Evolutionary conservation across 2,329 filamentous ascomycete species (phyloP), one percentile per base, ranked within the genome.

Genomic region (Rosellinia necatrix): DNA sequence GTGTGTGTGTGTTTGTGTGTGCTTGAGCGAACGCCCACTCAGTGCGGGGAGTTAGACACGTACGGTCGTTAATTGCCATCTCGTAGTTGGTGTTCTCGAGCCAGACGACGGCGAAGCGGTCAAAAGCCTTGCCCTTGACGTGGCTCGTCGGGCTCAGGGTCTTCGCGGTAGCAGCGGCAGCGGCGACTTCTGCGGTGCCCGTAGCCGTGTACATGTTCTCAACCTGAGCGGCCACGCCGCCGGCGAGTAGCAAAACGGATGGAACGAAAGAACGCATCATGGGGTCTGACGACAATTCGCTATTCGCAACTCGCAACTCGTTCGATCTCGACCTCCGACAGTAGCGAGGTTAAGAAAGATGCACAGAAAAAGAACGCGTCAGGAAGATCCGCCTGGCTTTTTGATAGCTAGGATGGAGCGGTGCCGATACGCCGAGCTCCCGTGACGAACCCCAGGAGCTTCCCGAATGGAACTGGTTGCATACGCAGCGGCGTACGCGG

Each of bases 41-140:
- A 3, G 1, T 6, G 22, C n/a, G 4, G 19, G 25, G 30, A 32
- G 15, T 10, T 41, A 3, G n/a, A n/a, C 19, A 75, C 81, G 67
- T 67, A 83, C 81, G 79, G 70, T 92, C 87, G 13, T 78, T 81
- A 32, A 76, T 76, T 2, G 88, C 84, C 66, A 85, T 81, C 49
- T 83, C 79, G 62, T 82, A 92, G 71, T 86, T 80, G 44, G 86
- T 89, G 70, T 92, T 92, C 76, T 92, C 90, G 43, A 91, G 79
- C 86, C 87, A 92, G 71, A 92, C 85, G 54, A 85, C 82, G 52
- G 85, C 84, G 59, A 90, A 82, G 13, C 89, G 84, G 68, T 91
- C 82, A 68, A 92, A 92, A 0, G 80, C 84, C 68, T 87, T 84
- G 59, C 90, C 90, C 68, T 84, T 80, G 48, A 92, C 84, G 65